Percentiles rank a stretch among this genome's conserved stretches.
Evolutionary conservation across 441 rosid species (phyloP).

Genomic region (Metrosideros polymorpha): DNA sequence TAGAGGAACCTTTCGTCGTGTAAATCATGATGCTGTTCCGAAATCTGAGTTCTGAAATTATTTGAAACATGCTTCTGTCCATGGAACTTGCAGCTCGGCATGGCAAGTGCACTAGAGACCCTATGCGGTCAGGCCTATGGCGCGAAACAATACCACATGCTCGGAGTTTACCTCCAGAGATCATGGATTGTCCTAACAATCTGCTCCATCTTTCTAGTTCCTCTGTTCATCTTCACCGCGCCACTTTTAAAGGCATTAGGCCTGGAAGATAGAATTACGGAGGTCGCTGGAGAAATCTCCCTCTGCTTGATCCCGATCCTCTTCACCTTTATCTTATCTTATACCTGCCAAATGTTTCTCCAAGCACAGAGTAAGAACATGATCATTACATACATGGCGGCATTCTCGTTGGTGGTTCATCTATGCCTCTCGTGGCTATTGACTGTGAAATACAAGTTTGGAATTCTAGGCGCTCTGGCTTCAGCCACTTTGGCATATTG

Average conservation of each 20-base stretch:
- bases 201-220: slow-evolving; percentile 33
- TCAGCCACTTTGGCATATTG: slow-evolving; percentile 53
- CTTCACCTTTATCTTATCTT: slow-evolving; percentile 38
- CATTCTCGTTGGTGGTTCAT: slow-evolving; percentile 35
- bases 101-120: slow-evolving; percentile 81
- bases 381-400: slow-evolving; percentile 58
- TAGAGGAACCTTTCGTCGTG: background rate
- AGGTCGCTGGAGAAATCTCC: slow-evolving; percentile 27
- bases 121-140: slow-evolving; percentile 84
- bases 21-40: background rate
- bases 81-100: slow-evolving; percentile 49
- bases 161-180: slow-evolving; percentile 73
- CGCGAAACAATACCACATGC: slow-evolving; percentile 67
- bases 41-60: background rate
- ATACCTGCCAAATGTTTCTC: slow-evolving; percentile 72
- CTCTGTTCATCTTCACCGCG: slow-evolving; percentile 38
- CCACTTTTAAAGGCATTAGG: slow-evolving; percentile 46
- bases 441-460: slow-evolving; percentile 33
- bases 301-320: slow-evolving; percentile 37
- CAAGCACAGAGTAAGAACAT: slow-evolving; percentile 77
- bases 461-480: slow-evolving; percentile 56
- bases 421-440: slow-evolving; percentile 58
- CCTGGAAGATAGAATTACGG: slow-evolving; percentile 32
- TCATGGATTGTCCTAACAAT: slow-evolving; percentile 53
- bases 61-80: background rate